Evolutionary conservation across 2,329 filamentous ascomycete species (phyloP), one percentile per base, ranked within the genome.

Genomic region (Coccinonectria pachysandricola): DNA sequence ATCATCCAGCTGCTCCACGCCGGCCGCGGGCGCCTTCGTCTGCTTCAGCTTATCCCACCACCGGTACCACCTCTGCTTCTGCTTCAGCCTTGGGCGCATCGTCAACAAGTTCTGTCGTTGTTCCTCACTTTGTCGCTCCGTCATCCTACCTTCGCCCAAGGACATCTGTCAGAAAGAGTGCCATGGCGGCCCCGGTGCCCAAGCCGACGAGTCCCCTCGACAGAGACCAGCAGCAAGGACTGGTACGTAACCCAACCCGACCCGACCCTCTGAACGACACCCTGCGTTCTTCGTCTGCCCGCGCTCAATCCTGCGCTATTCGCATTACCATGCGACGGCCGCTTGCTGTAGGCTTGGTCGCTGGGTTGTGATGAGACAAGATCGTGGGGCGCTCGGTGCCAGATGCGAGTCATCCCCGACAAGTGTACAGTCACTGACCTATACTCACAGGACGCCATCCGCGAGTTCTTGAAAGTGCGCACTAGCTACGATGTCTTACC

Each of bases 401-500:
- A n/a, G n/a, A n/a, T n/a, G n/a, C n/a, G n/a, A n/a, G n/a, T n/a
- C n/a, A n/a, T n/a, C n/a, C n/a, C n/a, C n/a, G n/a, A n/a, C n/a
- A n/a, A n/a, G n/a, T n/a, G n/a, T n/a, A n/a, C n/a, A n/a, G n/a
- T n/a, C n/a, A n/a, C n/a, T n/a, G n/a, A n/a, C n/a, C n/a, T n/a
- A n/a, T n/a, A n/a, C n/a, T n/a, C n/a, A 23, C 58, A 93, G 87
- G 79, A 79, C 64, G 79, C 82, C 37, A 87, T 96, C 47, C 82
- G 91, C 57, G 83, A 94, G 46, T 98, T 98, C 60, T 76, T 98
- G 53, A 93, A 87, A 58, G 80, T 92, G 44, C 80, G 91, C 50
- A 96, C 85, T 18, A 95, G 87, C 56, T 98, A 98, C 65, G 91
- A 98, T 61, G 91, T 98, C 42, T 70, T 98, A 24, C 91, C 91